Percentiles rank a stretch among this genome's conserved stretches.
phyloP scores from a whole-genome alignment of 176 grass and related monocot genomes.

The Alopecurus myosuroides region DNA sequence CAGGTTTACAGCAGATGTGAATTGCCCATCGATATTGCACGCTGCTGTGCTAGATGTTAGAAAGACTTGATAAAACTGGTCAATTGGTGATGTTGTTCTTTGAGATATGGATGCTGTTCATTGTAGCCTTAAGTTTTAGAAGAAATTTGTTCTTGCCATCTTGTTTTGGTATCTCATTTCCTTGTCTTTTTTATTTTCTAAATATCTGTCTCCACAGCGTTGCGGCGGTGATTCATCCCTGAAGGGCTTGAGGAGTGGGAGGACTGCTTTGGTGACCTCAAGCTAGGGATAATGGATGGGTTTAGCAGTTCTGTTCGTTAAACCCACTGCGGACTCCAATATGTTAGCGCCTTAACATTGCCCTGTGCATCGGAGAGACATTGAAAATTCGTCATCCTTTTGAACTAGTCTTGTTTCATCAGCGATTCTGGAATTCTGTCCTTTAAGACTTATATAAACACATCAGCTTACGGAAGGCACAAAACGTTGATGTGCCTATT shows the following conservation, averaged over 20 bases:
- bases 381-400: background rate
- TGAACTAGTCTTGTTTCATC: too few relatives aligned
- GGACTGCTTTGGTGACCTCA: background rate
- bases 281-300: background rate
- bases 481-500: too few relatives aligned
- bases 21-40: background rate
- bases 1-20: constrained; percentile 22
- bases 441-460: too few relatives aligned
- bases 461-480: too few relatives aligned
- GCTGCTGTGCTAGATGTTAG: constrained; percentile 17
- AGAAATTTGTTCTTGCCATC: background rate
- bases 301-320: background rate
- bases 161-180: background rate
- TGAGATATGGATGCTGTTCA: constrained; percentile 11
- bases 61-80: constrained; percentile 20
- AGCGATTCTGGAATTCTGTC: too few relatives aligned
- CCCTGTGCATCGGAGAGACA: background rate
- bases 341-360: background rate
- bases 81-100: background rate
- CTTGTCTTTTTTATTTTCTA: background rate
- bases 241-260: background rate
- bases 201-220: background rate
- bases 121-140: constrained; percentile 3
- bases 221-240: background rate
- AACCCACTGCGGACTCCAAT: background rate